These are phyloP conservation scores for Yamadazyma kanchanaburiensis DNA, from an alignment of 1,139 yeast genomes.

Conservation along the genomic window DNA sequence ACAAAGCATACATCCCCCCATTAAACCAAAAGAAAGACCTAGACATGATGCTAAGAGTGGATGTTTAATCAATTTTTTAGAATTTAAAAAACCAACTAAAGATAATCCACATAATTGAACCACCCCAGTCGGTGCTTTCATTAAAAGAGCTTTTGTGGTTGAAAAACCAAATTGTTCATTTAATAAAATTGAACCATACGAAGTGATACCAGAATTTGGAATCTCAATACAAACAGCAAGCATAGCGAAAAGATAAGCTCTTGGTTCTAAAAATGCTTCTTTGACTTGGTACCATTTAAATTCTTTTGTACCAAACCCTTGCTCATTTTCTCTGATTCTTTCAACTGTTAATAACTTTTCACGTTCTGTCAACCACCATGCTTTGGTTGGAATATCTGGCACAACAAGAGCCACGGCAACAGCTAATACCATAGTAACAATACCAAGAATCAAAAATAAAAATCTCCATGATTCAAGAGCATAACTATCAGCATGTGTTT, in stretches of 20 bases:
- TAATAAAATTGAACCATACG: conserved; percentile 22
- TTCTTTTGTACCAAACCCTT: conserved; percentile 28
- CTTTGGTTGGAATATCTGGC: conserved; percentile 44
- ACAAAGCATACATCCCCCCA: conserved; percentile 45
- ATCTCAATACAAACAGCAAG: conserved; percentile 22
- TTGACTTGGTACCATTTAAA: conserved; percentile 19
- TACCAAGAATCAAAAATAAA: conserved; percentile 43
- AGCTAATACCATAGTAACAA: conserved; percentile 25
- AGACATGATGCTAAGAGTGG: conserved; percentile 9
- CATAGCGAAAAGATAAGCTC: conserved; percentile 13
- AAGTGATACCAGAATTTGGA: conserved; percentile 26
- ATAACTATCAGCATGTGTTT: conserved; percentile 22
- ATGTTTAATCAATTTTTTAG: conserved; percentile 9
- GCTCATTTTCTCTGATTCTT: conserved; percentile 20
- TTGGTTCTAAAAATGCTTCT: conserved; percentile 20
- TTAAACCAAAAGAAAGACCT: conserved; percentile 17
- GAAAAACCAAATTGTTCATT: conserved; percentile 20
- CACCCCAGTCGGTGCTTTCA: conserved; percentile 29
- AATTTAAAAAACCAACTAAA: conserved; percentile 7
- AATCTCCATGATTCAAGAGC: conserved; percentile 22
- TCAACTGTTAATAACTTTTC: conserved; percentile 26
- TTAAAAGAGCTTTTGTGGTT: conserved; percentile 20
- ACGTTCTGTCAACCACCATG: conserved; percentile 34
- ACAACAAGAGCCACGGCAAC: conserved; percentile 17
- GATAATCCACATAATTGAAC: conserved; percentile 30